phyloP scores from a whole-genome alignment of 106 monocot species.

The Apostasia shenzhenica region DNA sequence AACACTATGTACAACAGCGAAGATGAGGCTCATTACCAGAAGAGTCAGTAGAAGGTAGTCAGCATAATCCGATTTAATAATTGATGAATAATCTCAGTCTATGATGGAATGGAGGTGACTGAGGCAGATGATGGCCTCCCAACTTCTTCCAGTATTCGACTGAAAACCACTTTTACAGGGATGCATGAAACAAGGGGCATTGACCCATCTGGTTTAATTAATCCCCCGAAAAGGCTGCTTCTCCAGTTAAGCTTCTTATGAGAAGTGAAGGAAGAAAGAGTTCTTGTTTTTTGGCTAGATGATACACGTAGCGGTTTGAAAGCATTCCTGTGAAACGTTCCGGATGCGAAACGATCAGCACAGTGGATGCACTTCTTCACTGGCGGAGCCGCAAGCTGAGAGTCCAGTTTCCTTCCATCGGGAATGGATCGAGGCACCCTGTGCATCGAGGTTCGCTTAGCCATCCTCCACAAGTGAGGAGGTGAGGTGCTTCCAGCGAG shows the following conservation, averaged over 20 bases:
- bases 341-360: not conserved
- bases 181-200: slow-evolving; percentile 59
- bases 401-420: not conserved
- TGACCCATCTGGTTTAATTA: slow-evolving; percentile 44
- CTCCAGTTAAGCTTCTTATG: slow-evolving; percentile 10
- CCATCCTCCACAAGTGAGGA: slow-evolving; percentile 60
- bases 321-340: slow-evolving; percentile 36
- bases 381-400: not conserved
- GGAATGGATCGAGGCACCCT: slow-evolving; percentile 53
- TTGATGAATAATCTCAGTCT: no score
- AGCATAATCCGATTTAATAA: no score
- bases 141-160: slow-evolving; percentile 64
- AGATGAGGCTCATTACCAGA: no score
- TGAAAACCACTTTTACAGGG: slow-evolving; percentile 68
- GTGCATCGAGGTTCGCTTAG: slow-evolving; percentile 66
- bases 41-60: no score
- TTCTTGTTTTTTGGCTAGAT: slow-evolving; percentile 52
- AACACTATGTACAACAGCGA: no score
- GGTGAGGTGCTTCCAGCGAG: slow-evolving; percentile 27
- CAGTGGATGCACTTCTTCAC: slow-evolving; percentile 12
- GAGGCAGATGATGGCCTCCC: slow-evolving; percentile 31
- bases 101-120: not conserved
- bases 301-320: slow-evolving; percentile 25
- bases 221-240: slow-evolving; percentile 24
- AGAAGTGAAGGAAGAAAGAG: slow-evolving; percentile 46